Evolutionary conservation across 768 basidiomycete species (phyloP).

Genomic region (Russula lepida): DNA sequence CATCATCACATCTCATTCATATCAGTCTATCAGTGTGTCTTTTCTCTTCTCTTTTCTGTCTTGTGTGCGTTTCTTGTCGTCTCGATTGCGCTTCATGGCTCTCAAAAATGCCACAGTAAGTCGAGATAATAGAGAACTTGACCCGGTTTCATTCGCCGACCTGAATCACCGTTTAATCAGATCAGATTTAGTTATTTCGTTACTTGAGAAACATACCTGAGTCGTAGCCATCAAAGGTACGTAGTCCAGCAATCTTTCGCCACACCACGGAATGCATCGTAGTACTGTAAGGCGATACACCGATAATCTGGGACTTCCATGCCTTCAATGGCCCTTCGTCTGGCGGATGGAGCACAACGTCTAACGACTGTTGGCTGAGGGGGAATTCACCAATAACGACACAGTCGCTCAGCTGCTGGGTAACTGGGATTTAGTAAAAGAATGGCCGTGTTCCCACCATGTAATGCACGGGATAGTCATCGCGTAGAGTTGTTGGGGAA

Average conservation of each 20-base stretch:
- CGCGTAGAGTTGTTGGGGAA: background rate
- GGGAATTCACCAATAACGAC: background rate
- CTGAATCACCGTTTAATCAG: background rate
- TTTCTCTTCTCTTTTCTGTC: too few species aligned
- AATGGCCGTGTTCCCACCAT: background rate
- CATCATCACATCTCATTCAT: too few species aligned
- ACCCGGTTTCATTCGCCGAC: background rate
- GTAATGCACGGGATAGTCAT: slow-evolving; percentile 1
- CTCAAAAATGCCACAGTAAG: background rate
- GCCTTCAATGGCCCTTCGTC: background rate
- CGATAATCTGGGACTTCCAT: slow-evolving; percentile 1
- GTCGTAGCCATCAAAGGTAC: background rate
- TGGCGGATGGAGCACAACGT: background rate
- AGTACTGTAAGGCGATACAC: background rate
- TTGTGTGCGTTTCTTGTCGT: too few species aligned
- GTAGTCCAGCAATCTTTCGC: background rate
- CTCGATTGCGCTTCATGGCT: background rate
- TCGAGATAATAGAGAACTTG: background rate
- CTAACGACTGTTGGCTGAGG: background rate
- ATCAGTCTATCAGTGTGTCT: too few species aligned
- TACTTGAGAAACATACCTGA: background rate
- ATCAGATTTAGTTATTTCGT: background rate
- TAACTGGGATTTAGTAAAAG: background rate
- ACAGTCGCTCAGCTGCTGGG: background rate
- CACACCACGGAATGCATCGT: background rate